Conservation (phyloP, 1,284 basidiomycete species). For the Trichosporon ovoides region DNA sequence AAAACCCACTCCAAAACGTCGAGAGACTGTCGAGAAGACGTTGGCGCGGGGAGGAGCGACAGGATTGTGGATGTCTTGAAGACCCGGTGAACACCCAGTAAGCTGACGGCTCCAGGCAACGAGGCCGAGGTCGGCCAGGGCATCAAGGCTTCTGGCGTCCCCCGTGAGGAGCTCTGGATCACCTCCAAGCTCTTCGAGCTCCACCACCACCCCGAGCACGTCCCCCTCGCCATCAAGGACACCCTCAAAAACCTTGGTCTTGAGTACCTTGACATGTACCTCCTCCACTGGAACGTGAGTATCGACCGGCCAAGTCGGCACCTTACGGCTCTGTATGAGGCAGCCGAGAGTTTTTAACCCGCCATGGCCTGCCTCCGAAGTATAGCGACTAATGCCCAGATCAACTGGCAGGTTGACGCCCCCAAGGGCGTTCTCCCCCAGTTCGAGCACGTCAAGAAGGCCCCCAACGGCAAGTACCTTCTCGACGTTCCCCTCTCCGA, state of each 20-base stretch:
- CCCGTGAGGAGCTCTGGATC: slow-evolving; percentile 63
- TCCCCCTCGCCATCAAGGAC: slow-evolving; percentile 63
- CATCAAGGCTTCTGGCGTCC: slow-evolving; percentile 57
- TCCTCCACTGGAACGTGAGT: slow-evolving; percentile 68
- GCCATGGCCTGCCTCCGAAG: not conserved
- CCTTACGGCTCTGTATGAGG: not conserved
- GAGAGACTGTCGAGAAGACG: not conserved
- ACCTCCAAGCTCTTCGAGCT: slow-evolving; percentile 66
- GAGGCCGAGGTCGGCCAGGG: slow-evolving; percentile 82
- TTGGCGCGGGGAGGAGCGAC: not conserved
- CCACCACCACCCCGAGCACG: slow-evolving; percentile 55
- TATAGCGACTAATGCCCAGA: slow-evolving; percentile 21
- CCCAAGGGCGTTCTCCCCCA: slow-evolving; percentile 35
- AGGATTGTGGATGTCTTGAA: not conserved
- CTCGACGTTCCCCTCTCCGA: slow-evolving; percentile 62
- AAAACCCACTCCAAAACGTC: not conserved
- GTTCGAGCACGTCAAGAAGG: slow-evolving; percentile 36
- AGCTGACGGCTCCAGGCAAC: slow-evolving; percentile 50
- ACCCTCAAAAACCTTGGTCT: slow-evolving; percentile 66
- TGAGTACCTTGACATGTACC: slow-evolving; percentile 71
- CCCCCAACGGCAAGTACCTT: slow-evolving; percentile 49
- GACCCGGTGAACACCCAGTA: not conserved
- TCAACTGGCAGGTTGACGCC: slow-evolving; percentile 43
- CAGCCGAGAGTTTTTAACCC: no score
- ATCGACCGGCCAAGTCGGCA: not conserved